Base-by-base conservation (phyloP, 2,329 filamentous ascomycete genomes). In the Arthrobotrys sinensis region DNA sequence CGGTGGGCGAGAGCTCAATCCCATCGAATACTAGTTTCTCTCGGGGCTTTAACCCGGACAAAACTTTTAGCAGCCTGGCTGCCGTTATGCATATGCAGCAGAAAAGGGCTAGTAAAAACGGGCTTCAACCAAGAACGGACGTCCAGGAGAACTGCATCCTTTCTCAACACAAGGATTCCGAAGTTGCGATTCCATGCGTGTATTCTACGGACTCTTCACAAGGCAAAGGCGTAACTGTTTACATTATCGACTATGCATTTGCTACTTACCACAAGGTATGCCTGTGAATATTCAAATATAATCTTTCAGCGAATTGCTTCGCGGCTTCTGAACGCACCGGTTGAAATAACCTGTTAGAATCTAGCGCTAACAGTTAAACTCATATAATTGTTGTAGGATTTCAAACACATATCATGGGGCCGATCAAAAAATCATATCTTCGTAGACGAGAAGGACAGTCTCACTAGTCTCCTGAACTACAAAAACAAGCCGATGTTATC, bases 371-470 rank as follows among this genome's bases (percentile, higher is more conserved):
- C 6, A 14, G 2, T 32, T 12, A n/a, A n/a, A n/a, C n/a, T n/a
- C n/a, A n/a, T 32, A 52, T 2, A 14, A 16, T 28, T 32, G 16
- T 4, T 4, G 1, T 40, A 65, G 62, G 62, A 65, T 21, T 65
- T 65, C 6, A 21, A 48, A 3, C 43, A 65, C 4, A n/a, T 65
- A 40, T 34, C 43, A 2, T 65, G 62, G 62, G 62, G 62, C 32
- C 6, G n/a, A 38, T 36, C 21, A 1, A 11, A 12, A 16, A 43
- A 65, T n/a, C 62, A 65, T 16, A 65, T 65, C 12, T 65, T 65
- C n/a, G 24, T 46, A 12, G 45, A 36, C 8, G 24, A 43, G 11
- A 7, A 24, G 38, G 62, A 52, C 14, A 21, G 45, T 1, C 43
- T 53, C 2, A 24, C 50, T 4, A 48, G 21, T 10, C 19, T 12